Evolutionary conservation across 2,329 filamentous ascomycete genomes (phyloP).

Genomic region (Aspergillus fructus): DNA sequence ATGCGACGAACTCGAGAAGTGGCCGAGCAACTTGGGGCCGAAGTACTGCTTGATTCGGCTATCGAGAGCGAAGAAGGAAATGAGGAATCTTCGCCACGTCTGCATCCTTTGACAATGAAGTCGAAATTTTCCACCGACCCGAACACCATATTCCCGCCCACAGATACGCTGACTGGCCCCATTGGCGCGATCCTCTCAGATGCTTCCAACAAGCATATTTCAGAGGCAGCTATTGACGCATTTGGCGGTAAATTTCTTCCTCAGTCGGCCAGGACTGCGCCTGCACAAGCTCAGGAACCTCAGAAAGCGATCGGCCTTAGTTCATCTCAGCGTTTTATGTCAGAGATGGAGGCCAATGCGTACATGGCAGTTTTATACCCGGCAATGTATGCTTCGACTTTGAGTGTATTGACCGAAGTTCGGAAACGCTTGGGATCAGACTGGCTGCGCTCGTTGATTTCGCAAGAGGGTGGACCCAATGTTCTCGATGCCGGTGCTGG

Average conservation of each 20-base stretch:
- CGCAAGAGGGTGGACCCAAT: conserved; percentile 56
- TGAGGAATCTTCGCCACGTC: conserved; percentile 50
- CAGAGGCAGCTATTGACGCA: conserved; percentile 66
- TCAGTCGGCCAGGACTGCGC: conserved; percentile 70
- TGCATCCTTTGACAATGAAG: conserved; percentile 71
- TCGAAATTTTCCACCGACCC: conserved; percentile 75
- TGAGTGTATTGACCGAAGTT: conserved; percentile 59
- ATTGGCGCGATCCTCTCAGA: conserved; percentile 67
- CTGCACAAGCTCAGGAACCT: conserved; percentile 47
- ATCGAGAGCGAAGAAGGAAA: conserved; percentile 40
- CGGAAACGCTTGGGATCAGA: conserved; percentile 58
- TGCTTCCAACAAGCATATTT: conserved; percentile 72
- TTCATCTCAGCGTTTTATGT: conserved; percentile 57
- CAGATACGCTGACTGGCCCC: conserved; percentile 66
- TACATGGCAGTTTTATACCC: conserved; percentile 62
- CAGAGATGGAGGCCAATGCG: conserved; percentile 60
- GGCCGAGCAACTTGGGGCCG: conserved; percentile 39
- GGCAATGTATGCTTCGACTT: conserved; percentile 58
- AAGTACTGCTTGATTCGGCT: conserved; percentile 43
- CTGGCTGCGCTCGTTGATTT: conserved; percentile 58
- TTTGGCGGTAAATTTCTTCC: conserved; percentile 79
- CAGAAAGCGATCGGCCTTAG: conserved; percentile 60
- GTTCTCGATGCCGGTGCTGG: conserved; percentile 63
- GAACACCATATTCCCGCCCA: conserved; percentile 72
- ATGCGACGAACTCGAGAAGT: conserved; percentile 39